Evolutionary conservation across 768 basidiomycete species (phyloP).

Genomic region (Cystobasidium tubakii): DNA sequence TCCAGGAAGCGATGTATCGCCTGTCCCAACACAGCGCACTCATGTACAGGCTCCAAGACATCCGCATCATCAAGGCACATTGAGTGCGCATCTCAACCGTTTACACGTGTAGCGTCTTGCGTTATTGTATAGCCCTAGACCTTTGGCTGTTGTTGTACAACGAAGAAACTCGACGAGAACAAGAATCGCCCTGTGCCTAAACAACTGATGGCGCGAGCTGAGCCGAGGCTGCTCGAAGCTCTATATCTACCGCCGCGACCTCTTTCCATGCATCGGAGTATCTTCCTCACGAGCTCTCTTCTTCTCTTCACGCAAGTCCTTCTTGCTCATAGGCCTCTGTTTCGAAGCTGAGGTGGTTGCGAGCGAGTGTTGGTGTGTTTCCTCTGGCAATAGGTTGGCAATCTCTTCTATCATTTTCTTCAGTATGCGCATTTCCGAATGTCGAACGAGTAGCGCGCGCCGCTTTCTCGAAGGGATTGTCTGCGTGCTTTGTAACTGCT

Average conservation of each 20-base stretch:
- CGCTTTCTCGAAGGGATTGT: conserved; percentile 53
- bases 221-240: no score
- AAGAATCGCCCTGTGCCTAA: no score
- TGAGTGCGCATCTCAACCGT: not conserved
- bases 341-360: not conserved
- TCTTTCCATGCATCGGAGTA: not conserved
- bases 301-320: conserved; percentile 31
- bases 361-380: not conserved
- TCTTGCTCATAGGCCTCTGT: conserved; percentile 7
- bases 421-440: conserved; percentile 74
- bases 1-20: conserved; percentile 21
- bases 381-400: not conserved
- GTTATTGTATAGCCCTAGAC: not conserved
- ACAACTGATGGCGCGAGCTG: no score
- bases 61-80: not conserved
- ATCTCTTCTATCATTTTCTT: conserved; percentile 36
- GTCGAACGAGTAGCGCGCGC: conserved; percentile 65
- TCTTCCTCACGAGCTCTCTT: conserved; percentile 30
- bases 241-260: not conserved
- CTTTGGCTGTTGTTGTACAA: not conserved
- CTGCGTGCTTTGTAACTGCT: conserved; percentile 47
- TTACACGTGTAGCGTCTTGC: not conserved
- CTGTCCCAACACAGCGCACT: not conserved
- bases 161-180: no score
- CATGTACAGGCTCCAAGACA: not conserved